Evolutionary conservation across 495 filamentous ascomycete genomes (phyloP).

Genomic region (Immersiella caudata): DNA sequence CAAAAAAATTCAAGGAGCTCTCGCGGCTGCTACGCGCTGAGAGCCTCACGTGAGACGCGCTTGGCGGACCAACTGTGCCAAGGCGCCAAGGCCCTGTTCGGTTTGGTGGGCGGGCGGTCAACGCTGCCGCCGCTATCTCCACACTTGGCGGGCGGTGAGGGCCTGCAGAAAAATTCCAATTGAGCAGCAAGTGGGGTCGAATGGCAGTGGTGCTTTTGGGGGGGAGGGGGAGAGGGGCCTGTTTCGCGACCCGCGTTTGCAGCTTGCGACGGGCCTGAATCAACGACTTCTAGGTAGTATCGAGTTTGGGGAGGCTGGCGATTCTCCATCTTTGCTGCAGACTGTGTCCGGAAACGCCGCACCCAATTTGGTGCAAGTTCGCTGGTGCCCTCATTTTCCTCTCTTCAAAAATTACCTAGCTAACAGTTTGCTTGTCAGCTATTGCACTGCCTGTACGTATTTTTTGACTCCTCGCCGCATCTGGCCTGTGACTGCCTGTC

Average conservation of each 20-base stretch:
- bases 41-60: slow-evolving; percentile 7
- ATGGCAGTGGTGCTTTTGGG: slow-evolving; percentile 9
- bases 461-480: slow-evolving; percentile 24
- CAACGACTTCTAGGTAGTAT: neutral
- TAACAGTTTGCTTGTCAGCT: neutral
- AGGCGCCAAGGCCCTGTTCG: neutral
- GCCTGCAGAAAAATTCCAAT: slow-evolving; percentile 20
- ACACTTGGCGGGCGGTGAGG: slow-evolving; percentile 3
- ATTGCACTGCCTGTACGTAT: neutral
- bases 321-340: slow-evolving; percentile 9
- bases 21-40: neutral
- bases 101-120: slow-evolving; percentile 1
- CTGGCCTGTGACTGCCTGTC: neutral
- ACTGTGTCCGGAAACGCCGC: neutral
- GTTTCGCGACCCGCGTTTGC: slow-evolving; percentile 1
- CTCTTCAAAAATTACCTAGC: neutral
- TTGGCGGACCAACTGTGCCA: neutral
- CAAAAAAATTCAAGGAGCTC: slow-evolving; percentile 13
- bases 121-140: neutral
- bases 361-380: neutral
- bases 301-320: slow-evolving; percentile 5
- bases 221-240: neutral
- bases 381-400: neutral
- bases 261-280: neutral
- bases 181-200: slow-evolving; percentile 7